These are phyloP conservation scores for Monilinia fructicola DNA, from an alignment of 2,329 filamentous ascomycete species.

Conservation along the genomic window DNA sequence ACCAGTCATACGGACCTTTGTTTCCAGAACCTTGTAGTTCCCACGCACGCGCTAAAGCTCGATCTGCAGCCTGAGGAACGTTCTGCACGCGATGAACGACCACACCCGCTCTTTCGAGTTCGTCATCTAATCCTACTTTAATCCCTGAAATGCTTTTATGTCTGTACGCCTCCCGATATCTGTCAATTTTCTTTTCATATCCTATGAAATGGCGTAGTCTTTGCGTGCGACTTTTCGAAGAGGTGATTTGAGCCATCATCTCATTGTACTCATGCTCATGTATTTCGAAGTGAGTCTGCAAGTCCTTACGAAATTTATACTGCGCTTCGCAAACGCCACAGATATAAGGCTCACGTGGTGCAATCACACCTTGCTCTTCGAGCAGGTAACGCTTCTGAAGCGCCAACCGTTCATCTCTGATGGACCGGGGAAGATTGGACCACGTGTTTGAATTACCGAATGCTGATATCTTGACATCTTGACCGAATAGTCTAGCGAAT, in stretches of 20 bases:
- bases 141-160: too few relatives aligned
- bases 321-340: neutral
- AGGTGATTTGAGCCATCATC: neutral
- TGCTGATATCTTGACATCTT: neutral
- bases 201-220: too few relatives aligned
- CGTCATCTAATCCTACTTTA: neutral
- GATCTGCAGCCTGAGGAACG: neutral
- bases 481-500: neutral
- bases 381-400: neutral
- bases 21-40: neutral
- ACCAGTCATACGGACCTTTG: neutral
- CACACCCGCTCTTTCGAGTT: neutral
- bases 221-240: neutral
- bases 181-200: neutral
- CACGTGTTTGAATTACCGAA: neutral
- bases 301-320: neutral
- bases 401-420: neutral
- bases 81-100: neutral
- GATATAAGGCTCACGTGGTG: neutral
- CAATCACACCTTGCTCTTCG: neutral
- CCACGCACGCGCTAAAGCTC: neutral
- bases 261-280: neutral
- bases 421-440: neutral
- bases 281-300: neutral
- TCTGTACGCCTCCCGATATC: neutral